Evolutionary conservation across 2,329 filamentous ascomycete species (phyloP).

Genomic region (Fusarium beomiforme): DNA sequence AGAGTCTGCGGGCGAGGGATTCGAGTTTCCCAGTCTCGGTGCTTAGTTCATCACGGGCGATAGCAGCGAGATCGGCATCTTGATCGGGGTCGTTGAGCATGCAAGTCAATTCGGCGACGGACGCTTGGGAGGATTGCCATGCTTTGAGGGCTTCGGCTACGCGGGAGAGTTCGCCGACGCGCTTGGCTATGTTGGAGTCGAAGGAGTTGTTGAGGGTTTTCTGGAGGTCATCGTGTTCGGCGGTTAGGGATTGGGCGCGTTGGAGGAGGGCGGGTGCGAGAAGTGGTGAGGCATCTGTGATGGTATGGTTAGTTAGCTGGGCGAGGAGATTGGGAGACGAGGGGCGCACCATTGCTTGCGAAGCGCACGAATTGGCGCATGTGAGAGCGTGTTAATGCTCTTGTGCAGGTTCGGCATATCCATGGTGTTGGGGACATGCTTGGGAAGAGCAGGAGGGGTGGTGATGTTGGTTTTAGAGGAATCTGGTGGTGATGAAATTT

Average conservation of each 20-base stretch:
- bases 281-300: constrained; percentile 38
- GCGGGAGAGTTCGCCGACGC: constrained; percentile 68
- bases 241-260: constrained; percentile 66
- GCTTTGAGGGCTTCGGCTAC: constrained; percentile 67
- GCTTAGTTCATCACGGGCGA: constrained; percentile 85
- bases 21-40: constrained; percentile 70
- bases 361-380: constrained; percentile 45
- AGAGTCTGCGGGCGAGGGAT: constrained; percentile 73
- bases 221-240: constrained; percentile 67
- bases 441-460: not conserved
- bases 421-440: constrained; percentile 49
- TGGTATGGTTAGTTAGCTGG: not conserved
- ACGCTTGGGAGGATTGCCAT: constrained; percentile 65
- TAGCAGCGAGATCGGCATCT: constrained; percentile 76
- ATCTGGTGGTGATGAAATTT: constrained; percentile 29
- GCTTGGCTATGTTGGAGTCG: constrained; percentile 66
- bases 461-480: not conserved
- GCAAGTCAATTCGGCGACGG: constrained; percentile 62
- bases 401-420: constrained; percentile 50
- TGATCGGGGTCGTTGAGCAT: constrained; percentile 59
- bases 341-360: constrained; percentile 45
- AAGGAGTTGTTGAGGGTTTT: constrained; percentile 62
- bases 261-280: constrained; percentile 67
- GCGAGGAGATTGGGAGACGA: rapidly evolving
- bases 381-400: constrained; percentile 41